Evolutionary conservation across 2,329 filamentous ascomycete genomes (phyloP), one percentile per base, ranked within the genome.

Genomic region (Fusarium sp.): DNA sequence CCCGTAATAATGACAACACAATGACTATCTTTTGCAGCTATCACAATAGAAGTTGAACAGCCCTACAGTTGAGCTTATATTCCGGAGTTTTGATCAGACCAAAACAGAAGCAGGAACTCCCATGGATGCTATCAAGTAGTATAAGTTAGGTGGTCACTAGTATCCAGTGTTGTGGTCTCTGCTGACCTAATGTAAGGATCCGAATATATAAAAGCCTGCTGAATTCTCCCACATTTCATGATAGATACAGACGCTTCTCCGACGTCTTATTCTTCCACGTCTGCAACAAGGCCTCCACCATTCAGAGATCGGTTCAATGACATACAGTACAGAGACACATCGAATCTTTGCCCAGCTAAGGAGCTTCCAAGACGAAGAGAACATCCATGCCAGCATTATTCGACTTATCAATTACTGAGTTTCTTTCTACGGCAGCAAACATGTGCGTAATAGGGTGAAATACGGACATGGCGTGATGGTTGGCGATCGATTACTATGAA

Each of bases 1-100:
- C 27, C 18, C 32, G 34, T 67, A 46, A 66, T 53, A 2, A 67
- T 62, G 62, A 67, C 43, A 61, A 22, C 29, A 41, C 4, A 51
- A 57, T 45, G 60, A 51, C 18, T 16, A 2, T 20, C 18, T 15
- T 13, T 22, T 29, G n/a, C 52, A 40, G 18, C 11, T 27, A 11
- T 41, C 18, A 27, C 13, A 22, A 11, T 11, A 29, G 27, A 29
- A 29, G 27, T 29, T 29, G 27, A 29, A 38, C 18, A 46, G 22
- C 44, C 20, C 15, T 29, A 20, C 24, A 12, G 12, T 13, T 24
- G 47, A 52, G n/a, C 13, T 52, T 27, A 40, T 27, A 12, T 7
- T 27, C 18, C 22, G n/a, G 18, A 16, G 24, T 20, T 40, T 52
- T 43, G 22, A 52, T 29, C 32, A 16, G 20, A 25, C 24, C 11